Evolutionary conservation across 108 stramenopile genomes (phyloP), one percentile per base, ranked within the genome.

Genomic region (Discostella stelligeroides): DNA sequence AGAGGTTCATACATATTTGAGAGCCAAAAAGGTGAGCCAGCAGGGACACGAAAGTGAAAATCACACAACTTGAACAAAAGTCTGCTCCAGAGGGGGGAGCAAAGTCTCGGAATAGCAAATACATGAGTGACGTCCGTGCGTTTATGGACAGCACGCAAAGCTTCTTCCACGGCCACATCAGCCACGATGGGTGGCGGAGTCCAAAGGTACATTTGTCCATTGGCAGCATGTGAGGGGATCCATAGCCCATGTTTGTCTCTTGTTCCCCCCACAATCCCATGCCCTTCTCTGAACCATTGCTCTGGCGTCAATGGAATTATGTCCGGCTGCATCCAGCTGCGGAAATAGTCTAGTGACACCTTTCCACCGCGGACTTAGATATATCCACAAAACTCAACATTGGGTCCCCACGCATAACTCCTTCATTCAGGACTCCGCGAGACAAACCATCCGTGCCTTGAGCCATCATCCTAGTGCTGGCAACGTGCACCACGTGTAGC

Each of bases 321-420:
- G 71, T 2, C 2, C 13, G 4, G 8, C 8, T 3, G 15, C 14
- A 53, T 41, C 68, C 74, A 68, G 7, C 51, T 55, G 11, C 17
- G 21, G 2, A 57, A 46, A 67, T 54, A 69, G 13, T 66, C 57
- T 24, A 23, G 4, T 40, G 61, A 17, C 42, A 17, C 1, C 71
- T 13, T 10, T 60, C 60, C 10, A 79, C 2, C 17, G 71, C 71
- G 0, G 63, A 13, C 2, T 48, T 30, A 0, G 1, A 48, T 11
- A 79, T 21, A n/a, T 72, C 71, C 42, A 18, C 83, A 66, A 54
- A 84, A 76, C 1, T 67, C 5, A 49, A n/a, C n/a, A n/a, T n/a
- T n/a, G n/a, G n/a, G n/a, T n/a, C n/a, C n/a, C n/a, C n/a, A n/a
- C n/a, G n/a, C n/a, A n/a, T n/a, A n/a, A n/a, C n/a, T n/a, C n/a